These are phyloP conservation scores for Melaleuca alternifolia DNA, from an alignment of 345 rosid genomes.

Conservation along the genomic window DNA sequence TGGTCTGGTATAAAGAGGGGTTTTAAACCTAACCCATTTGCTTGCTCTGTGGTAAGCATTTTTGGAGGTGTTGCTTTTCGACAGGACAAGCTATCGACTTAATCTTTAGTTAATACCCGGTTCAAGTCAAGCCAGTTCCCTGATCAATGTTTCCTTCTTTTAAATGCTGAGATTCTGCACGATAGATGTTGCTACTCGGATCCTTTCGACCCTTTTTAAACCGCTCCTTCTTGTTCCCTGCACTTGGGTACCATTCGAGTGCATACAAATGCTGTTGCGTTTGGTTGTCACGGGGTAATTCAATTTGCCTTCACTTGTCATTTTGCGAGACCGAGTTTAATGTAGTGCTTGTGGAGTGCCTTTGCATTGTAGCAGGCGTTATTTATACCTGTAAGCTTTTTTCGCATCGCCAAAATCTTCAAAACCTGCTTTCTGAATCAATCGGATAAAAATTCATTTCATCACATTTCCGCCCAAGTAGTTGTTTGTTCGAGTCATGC, in stretches of 20 bases:
- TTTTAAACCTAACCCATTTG: neutral
- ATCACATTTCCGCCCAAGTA: neutral
- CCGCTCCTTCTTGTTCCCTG: neutral
- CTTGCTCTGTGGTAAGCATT: neutral
- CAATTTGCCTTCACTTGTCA: neutral
- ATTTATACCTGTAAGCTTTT: accelerated
- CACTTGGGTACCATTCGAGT: neutral
- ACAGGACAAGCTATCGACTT: neutral
- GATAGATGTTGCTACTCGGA: neutral
- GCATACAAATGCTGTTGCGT: neutral
- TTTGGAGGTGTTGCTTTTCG: neutral
- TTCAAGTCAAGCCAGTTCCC: neutral
- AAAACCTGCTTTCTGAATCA: neutral
- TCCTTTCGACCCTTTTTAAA: neutral
- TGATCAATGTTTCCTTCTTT: neutral
- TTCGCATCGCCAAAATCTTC: neutral
- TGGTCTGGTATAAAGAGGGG: neutral
- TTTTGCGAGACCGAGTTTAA: neutral
- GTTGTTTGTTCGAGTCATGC: neutral
- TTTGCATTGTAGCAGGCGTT: neutral
- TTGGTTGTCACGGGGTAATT: accelerated
- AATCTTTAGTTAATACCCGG: neutral
- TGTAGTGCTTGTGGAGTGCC: neutral
- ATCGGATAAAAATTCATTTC: neutral
- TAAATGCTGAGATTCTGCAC: neutral